A percentile compares a stretch with the other conserved stretches of the same genome.
These are phyloP conservation scores for Oenanthe javanica DNA, from an alignment of 140 eudicot genomes.

Conservation along the genomic window DNA sequence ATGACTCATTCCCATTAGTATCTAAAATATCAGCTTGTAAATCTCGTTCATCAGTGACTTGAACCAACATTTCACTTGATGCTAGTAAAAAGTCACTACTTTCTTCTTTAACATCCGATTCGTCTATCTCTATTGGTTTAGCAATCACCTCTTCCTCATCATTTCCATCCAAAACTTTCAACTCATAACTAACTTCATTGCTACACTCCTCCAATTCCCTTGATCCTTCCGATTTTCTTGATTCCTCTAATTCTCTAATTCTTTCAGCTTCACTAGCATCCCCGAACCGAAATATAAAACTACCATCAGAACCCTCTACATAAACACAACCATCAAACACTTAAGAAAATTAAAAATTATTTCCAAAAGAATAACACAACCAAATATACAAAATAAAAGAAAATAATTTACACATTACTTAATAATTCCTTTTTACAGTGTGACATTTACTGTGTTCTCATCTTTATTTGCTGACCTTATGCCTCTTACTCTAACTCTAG, in stretches of 20 bases:
- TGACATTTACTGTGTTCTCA: no score
- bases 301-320: conserved; percentile 72
- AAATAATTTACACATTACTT: not conserved
- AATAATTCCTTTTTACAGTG: no score
- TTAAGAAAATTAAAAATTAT: not conserved
- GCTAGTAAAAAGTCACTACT: conserved; percentile 15
- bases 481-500: no score
- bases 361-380: not conserved
- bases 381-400: not conserved
- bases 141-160: conserved; percentile 23
- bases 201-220: conserved; percentile 13
- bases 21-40: conserved; percentile 1
- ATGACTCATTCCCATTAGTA: conserved; percentile 2
- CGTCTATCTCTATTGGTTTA: conserved; percentile 20
- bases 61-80: conserved; percentile 11
- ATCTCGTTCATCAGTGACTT: conserved; percentile 20
- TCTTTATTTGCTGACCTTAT: no score
- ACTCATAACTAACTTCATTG: not conserved
- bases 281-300: conserved; percentile 65
- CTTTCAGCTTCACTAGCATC: conserved; percentile 51
- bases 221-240: conserved; percentile 27
- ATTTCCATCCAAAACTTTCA: conserved; percentile 38
- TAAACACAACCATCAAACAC: conserved; percentile 24
- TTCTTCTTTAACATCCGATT: conserved; percentile 16
- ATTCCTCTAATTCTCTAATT: conserved; percentile 21